These are phyloP conservation scores for Aegilops speltoides DNA, from an alignment of 176 grass and related monocot species.

Conservation along the genomic window DNA sequence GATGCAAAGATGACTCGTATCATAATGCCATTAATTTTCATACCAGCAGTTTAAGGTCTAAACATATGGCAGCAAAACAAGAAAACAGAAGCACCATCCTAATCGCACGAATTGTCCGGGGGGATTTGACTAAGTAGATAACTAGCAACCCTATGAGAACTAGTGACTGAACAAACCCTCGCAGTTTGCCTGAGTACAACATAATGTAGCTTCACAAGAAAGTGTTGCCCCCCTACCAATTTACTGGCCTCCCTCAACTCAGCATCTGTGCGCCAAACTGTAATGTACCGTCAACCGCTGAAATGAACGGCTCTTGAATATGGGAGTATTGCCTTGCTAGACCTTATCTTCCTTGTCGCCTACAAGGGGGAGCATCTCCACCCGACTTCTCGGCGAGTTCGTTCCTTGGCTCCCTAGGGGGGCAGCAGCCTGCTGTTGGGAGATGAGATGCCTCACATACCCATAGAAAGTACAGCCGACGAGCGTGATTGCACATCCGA, in stretches of 20 bases:
- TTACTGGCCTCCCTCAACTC: background rate
- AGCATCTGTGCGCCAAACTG: slow-evolving; percentile 5
- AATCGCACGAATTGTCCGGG: background rate
- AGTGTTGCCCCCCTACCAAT: slow-evolving; percentile 5
- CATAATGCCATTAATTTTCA: background rate
- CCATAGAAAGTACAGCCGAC: slow-evolving; percentile 94
- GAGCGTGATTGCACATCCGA: slow-evolving; percentile 83
- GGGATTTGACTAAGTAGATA: background rate
- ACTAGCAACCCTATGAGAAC: background rate
- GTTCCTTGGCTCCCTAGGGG: slow-evolving; percentile 52
- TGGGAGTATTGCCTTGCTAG: slow-evolving; percentile 34
- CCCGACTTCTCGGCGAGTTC: slow-evolving; percentile 41
- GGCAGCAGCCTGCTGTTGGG: slow-evolving; percentile 45
- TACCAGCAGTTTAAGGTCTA: background rate
- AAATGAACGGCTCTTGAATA: slow-evolving; percentile 19
- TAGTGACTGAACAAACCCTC: background rate
- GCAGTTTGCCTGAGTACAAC: slow-evolving; percentile 8
- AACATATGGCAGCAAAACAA: slow-evolving; percentile 22
- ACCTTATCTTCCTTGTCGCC: slow-evolving; percentile 74
- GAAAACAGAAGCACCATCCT: slow-evolving; percentile 16
- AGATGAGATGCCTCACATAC: slow-evolving; percentile 76
- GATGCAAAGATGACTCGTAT: background rate
- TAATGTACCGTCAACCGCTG: background rate
- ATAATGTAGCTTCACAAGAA: slow-evolving; percentile 22
- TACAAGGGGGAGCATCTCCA: slow-evolving; percentile 93